phyloP scores from a whole-genome alignment of 2,329 filamentous ascomycete species.

The Nemania sp. region DNA sequence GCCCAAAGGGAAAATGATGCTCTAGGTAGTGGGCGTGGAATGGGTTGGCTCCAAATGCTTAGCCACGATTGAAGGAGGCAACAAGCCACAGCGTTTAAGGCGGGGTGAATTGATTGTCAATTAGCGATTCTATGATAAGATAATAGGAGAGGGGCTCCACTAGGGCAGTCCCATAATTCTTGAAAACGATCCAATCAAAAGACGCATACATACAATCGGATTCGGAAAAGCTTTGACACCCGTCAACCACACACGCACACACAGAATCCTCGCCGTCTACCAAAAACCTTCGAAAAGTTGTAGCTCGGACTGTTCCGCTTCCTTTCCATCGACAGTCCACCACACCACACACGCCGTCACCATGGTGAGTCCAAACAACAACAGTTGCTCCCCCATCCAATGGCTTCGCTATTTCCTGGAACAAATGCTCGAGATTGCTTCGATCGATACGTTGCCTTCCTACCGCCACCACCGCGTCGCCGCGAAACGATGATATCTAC shows the following conservation, averaged over 20 bases:
- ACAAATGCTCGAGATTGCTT: slow-evolving; percentile 39
- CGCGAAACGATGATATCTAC: slow-evolving; percentile 15
- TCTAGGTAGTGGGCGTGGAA: not conserved
- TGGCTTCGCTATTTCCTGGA: slow-evolving; percentile 28
- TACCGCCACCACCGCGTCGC: slow-evolving; percentile 11
- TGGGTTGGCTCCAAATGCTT: not conserved
- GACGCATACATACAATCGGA: slow-evolving; percentile 15
- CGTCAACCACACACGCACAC: slow-evolving; percentile 37
- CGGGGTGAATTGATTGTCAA: slow-evolving; percentile 25
- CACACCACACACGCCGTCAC: slow-evolving; percentile 39
- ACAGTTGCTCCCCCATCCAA: slow-evolving; percentile 21
- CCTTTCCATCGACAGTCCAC: slow-evolving; percentile 40
- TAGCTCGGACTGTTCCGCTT: slow-evolving; percentile 38
- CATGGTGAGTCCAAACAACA: slow-evolving; percentile 38
- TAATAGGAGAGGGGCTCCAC: slow-evolving; percentile 33
- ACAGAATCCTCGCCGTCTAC: slow-evolving; percentile 39
- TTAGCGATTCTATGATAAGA: slow-evolving; percentile 31
- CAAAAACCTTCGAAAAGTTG: slow-evolving; percentile 42
- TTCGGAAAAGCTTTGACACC: slow-evolving; percentile 41
- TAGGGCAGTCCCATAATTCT: slow-evolving; percentile 35
- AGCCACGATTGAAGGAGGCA: slow-evolving; percentile 32
- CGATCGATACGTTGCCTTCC: not conserved
- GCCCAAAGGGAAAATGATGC: too few relatives aligned
- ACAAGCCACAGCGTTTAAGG: slow-evolving; percentile 29
- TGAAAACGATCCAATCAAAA: slow-evolving; percentile 38